phyloP scores from a whole-genome alignment of 352 stramenopile species.

The Globisporangium carolinianum region DNA sequence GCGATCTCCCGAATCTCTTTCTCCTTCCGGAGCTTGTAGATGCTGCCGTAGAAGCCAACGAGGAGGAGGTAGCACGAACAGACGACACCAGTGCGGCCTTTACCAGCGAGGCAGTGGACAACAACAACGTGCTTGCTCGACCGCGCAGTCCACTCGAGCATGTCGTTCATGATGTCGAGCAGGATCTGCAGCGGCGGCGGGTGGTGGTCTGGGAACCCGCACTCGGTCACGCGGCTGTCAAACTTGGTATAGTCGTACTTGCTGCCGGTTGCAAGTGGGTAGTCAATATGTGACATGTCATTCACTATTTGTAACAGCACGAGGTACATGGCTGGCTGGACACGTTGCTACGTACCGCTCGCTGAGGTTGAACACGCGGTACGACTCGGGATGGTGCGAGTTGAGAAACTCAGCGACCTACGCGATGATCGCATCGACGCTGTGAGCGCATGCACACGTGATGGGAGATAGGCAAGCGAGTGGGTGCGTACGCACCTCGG shows the following conservation, averaged over 20 bases:
- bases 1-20: conserved; percentile 54
- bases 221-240: conserved; percentile 61
- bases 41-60: conserved; percentile 62
- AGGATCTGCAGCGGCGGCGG: conserved; percentile 69
- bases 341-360: conserved; percentile 33
- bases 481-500: conserved; percentile 26
- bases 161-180: conserved; percentile 82
- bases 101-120: conserved; percentile 75
- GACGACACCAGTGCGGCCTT: conserved; percentile 75
- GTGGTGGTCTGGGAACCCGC: conserved; percentile 77
- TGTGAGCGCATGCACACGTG: neutral
- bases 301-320: too few relatives aligned
- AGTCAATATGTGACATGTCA: neutral
- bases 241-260: conserved; percentile 78
- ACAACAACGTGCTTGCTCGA: conserved; percentile 67
- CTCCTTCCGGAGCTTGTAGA: conserved; percentile 62
- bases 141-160: conserved; percentile 66
- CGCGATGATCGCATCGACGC: neutral
- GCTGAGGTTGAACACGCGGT: conserved; percentile 82
- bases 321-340: neutral
- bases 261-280: conserved; percentile 3
- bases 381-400: conserved; percentile 50
- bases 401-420: conserved; percentile 62
- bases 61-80: conserved; percentile 79
- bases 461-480: neutral